Conservation (phyloP, 2,329 filamentous ascomycete species). For the Macrophomina tecta region DNA sequence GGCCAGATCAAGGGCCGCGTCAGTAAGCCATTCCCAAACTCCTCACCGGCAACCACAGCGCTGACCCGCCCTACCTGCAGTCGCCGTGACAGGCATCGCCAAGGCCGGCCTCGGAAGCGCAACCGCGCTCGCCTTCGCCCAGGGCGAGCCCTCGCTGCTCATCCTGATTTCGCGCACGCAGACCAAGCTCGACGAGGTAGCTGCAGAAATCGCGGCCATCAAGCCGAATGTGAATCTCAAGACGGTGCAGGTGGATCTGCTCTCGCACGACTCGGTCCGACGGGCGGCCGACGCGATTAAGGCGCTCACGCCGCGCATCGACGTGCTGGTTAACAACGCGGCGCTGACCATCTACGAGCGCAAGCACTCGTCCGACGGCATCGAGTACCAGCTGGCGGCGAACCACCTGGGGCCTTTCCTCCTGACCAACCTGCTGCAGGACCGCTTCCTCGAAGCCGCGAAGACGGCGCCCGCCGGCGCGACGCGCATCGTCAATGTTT, state of each 20-base stretch:
- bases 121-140: constrained; percentile 38
- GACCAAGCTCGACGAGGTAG: constrained; percentile 50
- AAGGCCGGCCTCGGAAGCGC: constrained; percentile 39
- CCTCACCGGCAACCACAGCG: not conserved
- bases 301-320: constrained; percentile 41
- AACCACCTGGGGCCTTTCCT: constrained; percentile 55
- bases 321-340: constrained; percentile 52
- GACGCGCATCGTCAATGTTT: constrained; percentile 39
- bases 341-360: constrained; percentile 40
- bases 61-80: not conserved
- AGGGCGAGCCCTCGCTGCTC: constrained; percentile 37
- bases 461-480: constrained; percentile 29
- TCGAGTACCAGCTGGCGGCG: constrained; percentile 54
- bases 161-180: constrained; percentile 50
- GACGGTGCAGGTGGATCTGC: constrained; percentile 43
- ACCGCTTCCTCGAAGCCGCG: constrained; percentile 45
- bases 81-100: constrained; percentile 36
- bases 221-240: constrained; percentile 44
- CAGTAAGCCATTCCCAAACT: constrained; percentile 29
- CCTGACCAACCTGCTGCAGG: constrained; percentile 51
- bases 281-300: constrained; percentile 43
- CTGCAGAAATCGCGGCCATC: constrained; percentile 41
- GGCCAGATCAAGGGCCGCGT: constrained; percentile 38
- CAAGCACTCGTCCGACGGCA: constrained; percentile 46
- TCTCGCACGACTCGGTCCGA: constrained; percentile 42